Conservation (phyloP, 768 basidiomycete genomes). For the Phaeolepiota aurea region DNA sequence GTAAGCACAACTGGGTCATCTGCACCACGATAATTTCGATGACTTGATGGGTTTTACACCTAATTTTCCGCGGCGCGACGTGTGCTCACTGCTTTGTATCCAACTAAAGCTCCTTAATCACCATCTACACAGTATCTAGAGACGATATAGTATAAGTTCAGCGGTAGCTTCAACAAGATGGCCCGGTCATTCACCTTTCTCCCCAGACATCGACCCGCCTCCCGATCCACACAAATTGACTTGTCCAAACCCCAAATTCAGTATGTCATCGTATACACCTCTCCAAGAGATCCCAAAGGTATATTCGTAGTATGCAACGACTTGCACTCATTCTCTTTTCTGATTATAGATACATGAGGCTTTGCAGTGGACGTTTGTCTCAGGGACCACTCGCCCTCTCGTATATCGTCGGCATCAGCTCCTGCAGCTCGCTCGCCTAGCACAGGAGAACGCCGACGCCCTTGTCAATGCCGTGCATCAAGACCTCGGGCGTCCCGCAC, state of each 20-base stretch:
- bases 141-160: no score
- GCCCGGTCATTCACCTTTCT: neutral
- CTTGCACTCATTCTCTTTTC: no score
- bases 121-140: no score
- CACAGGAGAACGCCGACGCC: conserved; percentile 51
- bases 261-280: no score
- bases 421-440: conserved; percentile 48
- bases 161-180: neutral
- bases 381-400: conserved; percentile 41
- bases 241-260: no score
- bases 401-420: conserved; percentile 60
- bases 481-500: conserved; percentile 44
- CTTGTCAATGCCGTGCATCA: conserved; percentile 36
- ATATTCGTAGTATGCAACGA: neutral
- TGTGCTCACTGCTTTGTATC: no score
- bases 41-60: no score
- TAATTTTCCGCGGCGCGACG: no score
- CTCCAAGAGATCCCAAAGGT: neutral
- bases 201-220: neutral
- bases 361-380: conserved; percentile 39
- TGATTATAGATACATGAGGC: conserved; percentile 23
- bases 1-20: no score
- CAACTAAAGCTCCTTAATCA: no score
- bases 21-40: no score
- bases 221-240: no score